A percentile compares a stretch with the other conserved stretches of the same genome.
phyloP scores from a whole-genome alignment of 208 protist genomes.

The Acanthamoeba healyi region DNA sequence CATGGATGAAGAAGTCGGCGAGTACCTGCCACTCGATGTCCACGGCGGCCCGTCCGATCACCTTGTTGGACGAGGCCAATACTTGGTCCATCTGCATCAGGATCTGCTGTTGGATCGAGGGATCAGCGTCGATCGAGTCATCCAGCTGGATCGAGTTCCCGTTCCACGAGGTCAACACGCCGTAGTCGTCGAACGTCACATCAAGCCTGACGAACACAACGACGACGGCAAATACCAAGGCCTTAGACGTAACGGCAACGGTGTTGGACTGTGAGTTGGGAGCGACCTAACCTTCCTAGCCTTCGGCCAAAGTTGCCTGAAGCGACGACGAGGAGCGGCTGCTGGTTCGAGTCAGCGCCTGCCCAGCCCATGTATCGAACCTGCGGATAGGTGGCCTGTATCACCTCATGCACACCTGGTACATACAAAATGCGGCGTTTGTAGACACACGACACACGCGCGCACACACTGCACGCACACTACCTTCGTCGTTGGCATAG shows the following conservation, averaged over 20 bases:
- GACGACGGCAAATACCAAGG: too few species aligned
- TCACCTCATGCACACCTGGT: background rate
- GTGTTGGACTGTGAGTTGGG: too few species aligned
- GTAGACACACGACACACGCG: background rate
- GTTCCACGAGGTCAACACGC: background rate
- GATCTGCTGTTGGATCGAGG: background rate
- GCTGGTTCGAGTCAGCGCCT: background rate
- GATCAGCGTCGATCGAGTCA: background rate
- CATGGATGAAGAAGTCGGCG: background rate
- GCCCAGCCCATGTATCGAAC: background rate
- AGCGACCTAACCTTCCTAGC: constrained; percentile 40
- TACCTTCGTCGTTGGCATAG: constrained; percentile 35
- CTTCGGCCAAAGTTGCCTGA: background rate
- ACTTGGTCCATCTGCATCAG: background rate
- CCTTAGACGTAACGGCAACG: too few species aligned
- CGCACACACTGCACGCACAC: background rate
- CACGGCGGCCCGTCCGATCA: background rate
- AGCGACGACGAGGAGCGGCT: constrained; percentile 13
- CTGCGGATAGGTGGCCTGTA: constrained; percentile 24
- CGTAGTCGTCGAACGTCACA: constrained; percentile 35
- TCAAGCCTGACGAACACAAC: background rate
- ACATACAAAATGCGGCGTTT: background rate
- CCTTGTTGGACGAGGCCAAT: background rate
- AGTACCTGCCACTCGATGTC: constrained; percentile 9
- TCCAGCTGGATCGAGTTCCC: background rate